Evolutionary conservation across 2,329 filamentous ascomycete genomes (phyloP), one percentile per base, ranked within the genome.

Genomic region (Colletotrichum lini): DNA sequence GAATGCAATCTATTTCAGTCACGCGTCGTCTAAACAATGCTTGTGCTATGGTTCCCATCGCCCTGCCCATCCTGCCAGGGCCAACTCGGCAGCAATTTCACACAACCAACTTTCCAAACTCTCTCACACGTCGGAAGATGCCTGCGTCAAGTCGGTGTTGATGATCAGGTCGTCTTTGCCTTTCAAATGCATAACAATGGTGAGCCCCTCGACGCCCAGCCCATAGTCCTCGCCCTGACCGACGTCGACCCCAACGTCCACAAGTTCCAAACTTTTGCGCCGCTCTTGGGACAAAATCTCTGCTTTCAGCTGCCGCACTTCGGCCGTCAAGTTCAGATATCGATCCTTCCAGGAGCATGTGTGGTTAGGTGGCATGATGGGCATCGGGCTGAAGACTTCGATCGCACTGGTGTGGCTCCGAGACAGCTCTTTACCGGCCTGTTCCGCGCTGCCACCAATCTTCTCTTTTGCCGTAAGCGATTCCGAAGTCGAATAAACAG

Each of bases 131-230:
- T 67, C 45, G 12, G 52, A 66, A 60, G 62, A 67, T 16, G 52
- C 53, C 59, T 56, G 56, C 8, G 54, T 72, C 76, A 87, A 78
- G 75, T 87, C 83, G 3, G 86, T 87, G 65, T 85, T 86, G 74
- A 88, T 84, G 57, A 88, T 82, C 75, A 88, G 74, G 72, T 89
- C 86, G 58, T 87, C 85, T 76, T 82, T 85, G 54, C 82, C 82
- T 74, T 78, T 84, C 74, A 86, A 78, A 77, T 87, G 87, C 77
- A 89, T 79, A 57, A 87, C 83, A 70, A 88, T 84, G 7, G 86
- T 88, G 62, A 88, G 75, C 13, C 85, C 85, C 69, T 86, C 81
- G 40, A 88, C 83, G 18, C 82, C 82, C 56, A 84, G 73, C 30
- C 84, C 81, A 18, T 80, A 80, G 45, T 80, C 79, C 9, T 77